phyloP scores from a whole-genome alignment of 371 early-diverging fungal species.

The Basidiobolus meristosporus region DNA sequence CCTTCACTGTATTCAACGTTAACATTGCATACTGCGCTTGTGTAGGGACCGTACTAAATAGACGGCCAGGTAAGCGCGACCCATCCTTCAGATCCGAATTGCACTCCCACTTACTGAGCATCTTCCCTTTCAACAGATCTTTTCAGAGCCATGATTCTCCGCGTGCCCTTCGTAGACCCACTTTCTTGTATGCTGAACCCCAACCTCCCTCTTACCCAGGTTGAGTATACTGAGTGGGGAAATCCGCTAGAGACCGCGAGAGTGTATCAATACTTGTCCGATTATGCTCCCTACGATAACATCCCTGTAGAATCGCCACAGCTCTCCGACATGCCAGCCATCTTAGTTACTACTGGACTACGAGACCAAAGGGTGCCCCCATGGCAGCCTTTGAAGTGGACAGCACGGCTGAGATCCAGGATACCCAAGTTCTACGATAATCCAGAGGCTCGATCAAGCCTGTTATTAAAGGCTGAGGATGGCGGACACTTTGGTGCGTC shows the following conservation, averaged over 20 bases:
- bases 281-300: slow-evolving; percentile 67
- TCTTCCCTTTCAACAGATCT: slow-evolving; percentile 17
- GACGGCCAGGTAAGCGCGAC: slow-evolving; percentile 26
- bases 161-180: slow-evolving; percentile 78
- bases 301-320: slow-evolving; percentile 9
- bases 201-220: slow-evolving; percentile 47
- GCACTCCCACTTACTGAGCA: not conserved
- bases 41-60: slow-evolving; percentile 40
- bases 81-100: not conserved
- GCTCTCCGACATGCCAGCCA: slow-evolving; percentile 14
- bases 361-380: slow-evolving; percentile 58
- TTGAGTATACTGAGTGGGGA: slow-evolving; percentile 78
- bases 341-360: slow-evolving; percentile 56
- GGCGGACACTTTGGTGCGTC: slow-evolving; percentile 28
- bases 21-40: slow-evolving; percentile 1
- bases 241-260: slow-evolving; percentile 24
- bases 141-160: slow-evolving; percentile 52
- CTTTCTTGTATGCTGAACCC: slow-evolving; percentile 60
- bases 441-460: not conserved
- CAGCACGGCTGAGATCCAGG: slow-evolving; percentile 24
- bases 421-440: slow-evolving; percentile 1
- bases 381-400: slow-evolving; percentile 59
- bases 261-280: slow-evolving; percentile 32
- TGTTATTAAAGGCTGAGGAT: slow-evolving; percentile 16
- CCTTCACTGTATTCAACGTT: not conserved